These are phyloP conservation scores for Fagopyrum homotropicum DNA, from an alignment of 148 eudicot genomes.

Conservation along the genomic window DNA sequence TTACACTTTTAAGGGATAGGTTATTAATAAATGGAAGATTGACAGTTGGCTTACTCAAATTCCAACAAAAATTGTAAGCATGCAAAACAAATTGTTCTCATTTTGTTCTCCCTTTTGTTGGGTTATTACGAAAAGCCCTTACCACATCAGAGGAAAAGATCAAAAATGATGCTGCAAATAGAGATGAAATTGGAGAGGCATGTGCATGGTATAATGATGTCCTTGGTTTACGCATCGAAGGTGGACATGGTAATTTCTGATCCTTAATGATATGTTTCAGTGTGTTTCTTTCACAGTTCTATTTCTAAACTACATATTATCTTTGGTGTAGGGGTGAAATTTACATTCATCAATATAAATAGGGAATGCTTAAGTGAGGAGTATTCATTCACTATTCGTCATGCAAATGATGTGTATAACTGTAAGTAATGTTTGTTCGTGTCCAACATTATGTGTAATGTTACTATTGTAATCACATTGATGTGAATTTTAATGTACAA, in stretches of 20 bases:
- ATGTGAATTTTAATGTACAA: not conserved
- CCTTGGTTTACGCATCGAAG: constrained; percentile 82
- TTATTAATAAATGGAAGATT: too few relatives aligned
- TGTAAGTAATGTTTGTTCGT: constrained; percentile 39
- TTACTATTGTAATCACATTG: not conserved
- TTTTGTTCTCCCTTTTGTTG: not conserved
- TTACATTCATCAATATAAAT: constrained; percentile 58
- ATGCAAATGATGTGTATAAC: constrained; percentile 53
- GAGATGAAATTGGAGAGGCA: constrained; percentile 65
- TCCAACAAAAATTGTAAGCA: not conserved
- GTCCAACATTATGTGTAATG: not conserved
- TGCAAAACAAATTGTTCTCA: not conserved
- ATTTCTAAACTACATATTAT: constrained; percentile 12
- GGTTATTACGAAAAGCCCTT: constrained; percentile 40
- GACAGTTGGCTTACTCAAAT: too few relatives aligned
- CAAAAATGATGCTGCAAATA: constrained; percentile 28
- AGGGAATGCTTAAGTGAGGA: constrained; percentile 49
- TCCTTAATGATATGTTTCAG: not conserved
- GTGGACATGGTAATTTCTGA: constrained; percentile 63
- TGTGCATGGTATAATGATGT: constrained; percentile 77
- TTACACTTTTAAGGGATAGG: too few relatives aligned
- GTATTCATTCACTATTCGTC: constrained; percentile 70
- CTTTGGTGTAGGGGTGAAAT: constrained; percentile 60
- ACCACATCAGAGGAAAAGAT: constrained; percentile 46
- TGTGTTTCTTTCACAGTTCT: constrained; percentile 6